Base-by-base conservation (phyloP, 2,329 filamentous ascomycete species). In the Setomelanomma holmii region DNA sequence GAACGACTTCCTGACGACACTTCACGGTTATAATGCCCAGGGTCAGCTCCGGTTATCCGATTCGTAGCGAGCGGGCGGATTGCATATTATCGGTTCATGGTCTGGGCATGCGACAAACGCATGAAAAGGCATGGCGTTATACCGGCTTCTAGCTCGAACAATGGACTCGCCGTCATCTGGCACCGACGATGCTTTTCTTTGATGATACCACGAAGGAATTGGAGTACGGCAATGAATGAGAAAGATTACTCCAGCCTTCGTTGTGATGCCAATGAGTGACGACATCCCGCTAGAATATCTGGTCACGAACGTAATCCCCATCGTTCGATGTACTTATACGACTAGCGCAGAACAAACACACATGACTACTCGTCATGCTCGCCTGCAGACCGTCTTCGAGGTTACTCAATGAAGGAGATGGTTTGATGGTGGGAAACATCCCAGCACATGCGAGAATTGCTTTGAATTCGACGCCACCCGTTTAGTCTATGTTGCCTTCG, bases 401-500 rank as follows among this genome's bases (percentile, higher is more conserved):
- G 74, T 45, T 69, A 58, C 72, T 30, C 79, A 56, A 82, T 91
- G 88, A 87, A 77, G 82, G 77, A 82, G 82, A 82, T 82, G 86
- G 88, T 93, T 93, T 93, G 89, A 93, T 88, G 88, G 86, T 85
- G 86, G 91, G 89, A 82, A 58, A 93, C 88, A 93, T n/a, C n/a
- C n/a, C n/a, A n/a, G n/a, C n/a, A n/a, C n/a, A n/a, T n/a, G n/a
- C n/a, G n/a, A n/a, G n/a, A 30, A 30, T 30, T 30, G 12, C 24
- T 30, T 30, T 30, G 7, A 30, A 30, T n/a, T n/a, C n/a, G n/a
- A n/a, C n/a, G n/a, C n/a, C n/a, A n/a, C n/a, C n/a, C n/a, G n/a
- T n/a, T n/a, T 30, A 30, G 12, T 30, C 24, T 12, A 30, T 7
- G 24, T 30, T 30, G 24, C 12, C 24, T 30, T 30, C n/a, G n/a